Percentiles rank a stretch among this genome's conserved stretches.
Evolutionary conservation across 768 basidiomycete genomes (phyloP).

Genomic region (Kockovaella imperatae): DNA sequence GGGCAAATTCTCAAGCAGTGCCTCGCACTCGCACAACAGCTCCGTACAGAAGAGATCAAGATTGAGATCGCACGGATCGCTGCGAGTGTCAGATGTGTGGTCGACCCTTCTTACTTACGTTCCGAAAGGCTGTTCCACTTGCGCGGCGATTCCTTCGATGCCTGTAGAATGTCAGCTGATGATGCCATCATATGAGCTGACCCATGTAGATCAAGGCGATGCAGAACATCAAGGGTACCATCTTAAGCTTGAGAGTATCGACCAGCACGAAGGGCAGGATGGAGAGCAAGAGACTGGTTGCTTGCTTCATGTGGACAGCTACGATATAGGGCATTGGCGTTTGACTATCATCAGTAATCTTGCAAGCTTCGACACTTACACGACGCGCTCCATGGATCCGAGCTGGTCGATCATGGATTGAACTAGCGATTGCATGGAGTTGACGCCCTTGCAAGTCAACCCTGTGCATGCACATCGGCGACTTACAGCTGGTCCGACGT

Average conservation of each 20-base stretch:
- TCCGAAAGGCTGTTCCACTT: conserved; percentile 93
- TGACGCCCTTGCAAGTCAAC: conserved; percentile 51
- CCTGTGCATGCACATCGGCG: background rate
- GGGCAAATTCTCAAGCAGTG: conserved; percentile 28
- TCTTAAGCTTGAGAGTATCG: conserved; percentile 68
- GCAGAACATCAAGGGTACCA: conserved; percentile 68
- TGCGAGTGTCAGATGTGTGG: conserved; percentile 31
- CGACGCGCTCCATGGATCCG: conserved; percentile 66
- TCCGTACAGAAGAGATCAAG: conserved; percentile 74
- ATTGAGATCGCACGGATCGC: conserved; percentile 40
- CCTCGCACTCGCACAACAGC: conserved; percentile 69
- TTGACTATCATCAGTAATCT: conserved; percentile 3
- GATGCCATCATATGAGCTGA: conserved; percentile 7
- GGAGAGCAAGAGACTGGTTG: conserved; percentile 85
- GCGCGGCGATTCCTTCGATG: conserved; percentile 89
- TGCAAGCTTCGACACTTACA: conserved; percentile 55
- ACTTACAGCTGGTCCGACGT: conserved; percentile 77
- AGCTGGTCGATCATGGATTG: conserved; percentile 79
- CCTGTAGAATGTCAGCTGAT: conserved; percentile 38
- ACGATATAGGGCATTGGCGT: conserved; percentile 36
- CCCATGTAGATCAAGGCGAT: conserved; percentile 46
- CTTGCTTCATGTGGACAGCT: conserved; percentile 88
- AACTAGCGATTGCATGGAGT: conserved; percentile 64
- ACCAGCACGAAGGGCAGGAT: conserved; percentile 81
- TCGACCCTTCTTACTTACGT: conserved; percentile 53